Conservation (phyloP, 371 early-diverging fungal species). For the Mortierella sp. region DNA sequence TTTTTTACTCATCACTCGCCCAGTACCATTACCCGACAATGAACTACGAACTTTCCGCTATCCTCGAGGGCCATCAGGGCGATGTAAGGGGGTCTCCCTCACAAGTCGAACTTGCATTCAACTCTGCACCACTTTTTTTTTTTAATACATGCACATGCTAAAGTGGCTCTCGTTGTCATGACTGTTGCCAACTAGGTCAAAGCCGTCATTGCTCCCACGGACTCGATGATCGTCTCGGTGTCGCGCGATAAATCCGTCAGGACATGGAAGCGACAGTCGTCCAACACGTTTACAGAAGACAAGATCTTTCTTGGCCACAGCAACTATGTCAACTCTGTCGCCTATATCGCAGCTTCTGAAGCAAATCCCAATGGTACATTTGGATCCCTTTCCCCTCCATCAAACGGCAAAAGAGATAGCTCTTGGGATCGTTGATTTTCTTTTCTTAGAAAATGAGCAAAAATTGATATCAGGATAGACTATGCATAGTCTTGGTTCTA, state of each 20-base stretch:
- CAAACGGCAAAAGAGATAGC: background rate
- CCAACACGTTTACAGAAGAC: slow-evolving; percentile 62
- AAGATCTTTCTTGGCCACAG: slow-evolving; percentile 73
- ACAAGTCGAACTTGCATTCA: no score
- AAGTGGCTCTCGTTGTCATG: background rate
- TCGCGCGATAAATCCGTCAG: slow-evolving; percentile 83
- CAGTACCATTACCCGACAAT: slow-evolving; percentile 8
- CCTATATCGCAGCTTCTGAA: slow-evolving; percentile 65
- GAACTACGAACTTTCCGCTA: slow-evolving; percentile 49
- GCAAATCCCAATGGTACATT: slow-evolving; percentile 72
- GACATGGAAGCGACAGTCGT: slow-evolving; percentile 65
- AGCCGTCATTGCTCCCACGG: slow-evolving; percentile 72
- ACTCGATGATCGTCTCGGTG: slow-evolving; percentile 76
- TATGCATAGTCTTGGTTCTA: background rate
- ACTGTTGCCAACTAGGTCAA: slow-evolving; percentile 62
- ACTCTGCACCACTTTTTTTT: background rate
- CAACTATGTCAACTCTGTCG: slow-evolving; percentile 87
- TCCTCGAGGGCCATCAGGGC: slow-evolving; percentile 44
- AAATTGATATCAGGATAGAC: background rate
- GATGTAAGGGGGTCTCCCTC: slow-evolving; percentile 29
- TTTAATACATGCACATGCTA: background rate
- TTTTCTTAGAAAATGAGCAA: no score
- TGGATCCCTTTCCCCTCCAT: no score
- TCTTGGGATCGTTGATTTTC: background rate
- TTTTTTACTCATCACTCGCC: background rate